Percentiles rank a stretch among this genome's conserved stretches.
These are phyloP conservation scores for Aspergillus clavatus DNA, from an alignment of 2,329 filamentous ascomycete species.

Conservation along the genomic window DNA sequence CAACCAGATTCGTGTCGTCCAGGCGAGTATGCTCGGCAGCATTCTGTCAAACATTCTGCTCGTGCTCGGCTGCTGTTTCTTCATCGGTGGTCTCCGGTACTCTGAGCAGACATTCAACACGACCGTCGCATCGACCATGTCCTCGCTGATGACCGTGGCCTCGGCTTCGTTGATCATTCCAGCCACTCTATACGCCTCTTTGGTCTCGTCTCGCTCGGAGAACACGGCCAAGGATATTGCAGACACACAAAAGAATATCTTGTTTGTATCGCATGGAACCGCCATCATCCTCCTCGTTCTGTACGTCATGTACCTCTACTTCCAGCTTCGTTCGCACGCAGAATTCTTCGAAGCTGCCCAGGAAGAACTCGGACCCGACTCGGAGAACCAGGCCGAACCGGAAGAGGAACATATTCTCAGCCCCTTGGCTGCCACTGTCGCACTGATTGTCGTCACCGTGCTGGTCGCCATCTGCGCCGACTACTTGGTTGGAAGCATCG, in stretches of 20 bases:
- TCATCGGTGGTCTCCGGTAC: slow-evolving; percentile 66
- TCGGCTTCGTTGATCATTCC: slow-evolving; percentile 76
- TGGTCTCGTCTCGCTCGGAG: slow-evolving; percentile 40
- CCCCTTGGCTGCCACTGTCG: slow-evolving; percentile 59
- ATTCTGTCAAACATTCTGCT: slow-evolving; percentile 92
- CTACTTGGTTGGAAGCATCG: slow-evolving; percentile 71
- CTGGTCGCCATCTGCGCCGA: slow-evolving; percentile 70
- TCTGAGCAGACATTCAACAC: slow-evolving; percentile 60
- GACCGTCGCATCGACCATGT: slow-evolving; percentile 50
- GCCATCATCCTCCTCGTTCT: slow-evolving; percentile 69
- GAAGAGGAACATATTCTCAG: slow-evolving; percentile 53
- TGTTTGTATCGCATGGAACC: slow-evolving; percentile 69
- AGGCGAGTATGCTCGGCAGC: slow-evolving; percentile 93
- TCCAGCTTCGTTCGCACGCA: slow-evolving; percentile 72
- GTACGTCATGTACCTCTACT: slow-evolving; percentile 71
- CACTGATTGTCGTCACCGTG: slow-evolving; percentile 65
- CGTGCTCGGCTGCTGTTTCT: slow-evolving; percentile 75
- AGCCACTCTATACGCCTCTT: slow-evolving; percentile 65
- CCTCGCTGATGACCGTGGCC: slow-evolving; percentile 68
- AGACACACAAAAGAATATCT: slow-evolving; percentile 59
- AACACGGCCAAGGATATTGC: no score
- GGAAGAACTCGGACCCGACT: slow-evolving; percentile 36
- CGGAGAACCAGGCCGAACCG: slow-evolving; percentile 33
- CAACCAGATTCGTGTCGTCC: slow-evolving; percentile 90
- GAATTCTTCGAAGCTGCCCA: slow-evolving; percentile 59